A percentile compares a stretch with the other conserved stretches of the same genome.
Conservation (phyloP, 495 filamentous ascomycete species). For the Astrothelium macrocarpum region DNA sequence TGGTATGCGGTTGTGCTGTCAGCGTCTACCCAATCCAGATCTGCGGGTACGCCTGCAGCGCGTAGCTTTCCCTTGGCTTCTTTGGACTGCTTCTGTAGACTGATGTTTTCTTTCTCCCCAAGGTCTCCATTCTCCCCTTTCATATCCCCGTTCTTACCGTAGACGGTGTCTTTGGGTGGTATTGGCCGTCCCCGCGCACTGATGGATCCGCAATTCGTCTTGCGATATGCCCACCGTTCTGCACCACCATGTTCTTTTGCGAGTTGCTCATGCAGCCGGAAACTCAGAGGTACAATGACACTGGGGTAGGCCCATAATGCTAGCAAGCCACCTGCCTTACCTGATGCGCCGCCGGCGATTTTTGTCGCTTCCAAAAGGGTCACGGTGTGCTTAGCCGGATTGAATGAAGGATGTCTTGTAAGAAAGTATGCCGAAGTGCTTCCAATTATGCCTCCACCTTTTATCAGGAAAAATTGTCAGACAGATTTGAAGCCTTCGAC, state of each 20-base stretch:
- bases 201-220: slow-evolving; percentile 65
- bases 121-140: slow-evolving; percentile 24
- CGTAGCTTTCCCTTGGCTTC: slow-evolving; percentile 50
- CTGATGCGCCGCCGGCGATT: slow-evolving; percentile 85
- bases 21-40: slow-evolving; percentile 78
- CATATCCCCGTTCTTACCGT: slow-evolving; percentile 21
- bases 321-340: slow-evolving; percentile 88
- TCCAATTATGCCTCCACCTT: slow-evolving; percentile 88
- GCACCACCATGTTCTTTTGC: slow-evolving; percentile 77
- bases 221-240: slow-evolving; percentile 80
- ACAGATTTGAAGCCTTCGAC: neutral
- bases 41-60: slow-evolving; percentile 56
- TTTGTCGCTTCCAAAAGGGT: slow-evolving; percentile 82
- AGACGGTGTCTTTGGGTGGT: slow-evolving; percentile 30
- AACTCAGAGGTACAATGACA: slow-evolving; percentile 79
- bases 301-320: slow-evolving; percentile 88
- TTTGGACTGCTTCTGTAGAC: slow-evolving; percentile 63
- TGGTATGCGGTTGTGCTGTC: slow-evolving; percentile 61
- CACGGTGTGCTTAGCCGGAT: slow-evolving; percentile 63
- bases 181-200: slow-evolving; percentile 43
- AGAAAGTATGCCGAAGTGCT: slow-evolving; percentile 90
- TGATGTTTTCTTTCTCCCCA: slow-evolving; percentile 32
- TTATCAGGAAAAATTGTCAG: neutral
- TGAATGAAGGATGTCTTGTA: slow-evolving; percentile 76
- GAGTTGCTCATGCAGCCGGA: slow-evolving; percentile 69